Percentiles rank a stretch among this genome's conserved stretches.
Evolutionary conservation across 2,329 filamentous ascomycete species (phyloP).

Genomic region (Claviceps fusiformis): DNA sequence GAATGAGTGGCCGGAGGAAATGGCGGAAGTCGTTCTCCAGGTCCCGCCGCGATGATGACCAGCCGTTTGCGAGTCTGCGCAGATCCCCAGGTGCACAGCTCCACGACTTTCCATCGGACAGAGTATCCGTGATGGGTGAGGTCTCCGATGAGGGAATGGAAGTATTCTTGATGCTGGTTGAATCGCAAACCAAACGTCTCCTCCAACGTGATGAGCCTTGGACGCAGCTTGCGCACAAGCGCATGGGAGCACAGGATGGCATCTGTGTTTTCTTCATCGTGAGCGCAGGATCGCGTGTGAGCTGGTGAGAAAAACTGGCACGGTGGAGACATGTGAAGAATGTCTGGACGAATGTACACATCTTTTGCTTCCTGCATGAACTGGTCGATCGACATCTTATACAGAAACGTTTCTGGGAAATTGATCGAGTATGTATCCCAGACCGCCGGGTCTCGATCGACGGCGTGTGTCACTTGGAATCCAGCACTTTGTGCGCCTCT

Average conservation of each 20-base stretch:
- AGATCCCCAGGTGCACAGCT: slow-evolving; percentile 35
- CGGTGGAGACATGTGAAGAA: slow-evolving; percentile 63
- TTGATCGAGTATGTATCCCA: slow-evolving; percentile 45
- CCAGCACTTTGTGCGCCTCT: slow-evolving; percentile 47
- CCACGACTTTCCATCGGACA: slow-evolving; percentile 51
- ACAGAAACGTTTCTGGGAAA: slow-evolving; percentile 38
- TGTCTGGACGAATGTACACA: slow-evolving; percentile 36
- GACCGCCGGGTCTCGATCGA: slow-evolving; percentile 48
- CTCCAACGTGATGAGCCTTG: slow-evolving; percentile 63
- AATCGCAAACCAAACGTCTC: slow-evolving; percentile 59
- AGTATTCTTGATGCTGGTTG: slow-evolving; percentile 37
- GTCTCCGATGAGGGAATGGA: slow-evolving; percentile 46
- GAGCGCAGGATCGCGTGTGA: slow-evolving; percentile 52
- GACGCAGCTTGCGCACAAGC: slow-evolving; percentile 43
- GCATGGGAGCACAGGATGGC: slow-evolving; percentile 38
- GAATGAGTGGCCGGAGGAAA: slow-evolving; percentile 52
- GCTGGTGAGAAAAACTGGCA: slow-evolving; percentile 66
- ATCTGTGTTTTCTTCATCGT: slow-evolving; percentile 58
- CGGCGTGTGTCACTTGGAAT: slow-evolving; percentile 42
- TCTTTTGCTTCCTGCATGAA: slow-evolving; percentile 28
- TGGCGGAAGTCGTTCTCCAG: slow-evolving; percentile 54
- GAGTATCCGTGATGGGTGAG: slow-evolving; percentile 56
- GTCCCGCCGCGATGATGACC: slow-evolving; percentile 45
- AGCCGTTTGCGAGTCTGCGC: slow-evolving; percentile 37
- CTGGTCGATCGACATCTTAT: slow-evolving; percentile 31